Base-by-base conservation (phyloP, 2,329 filamentous ascomycete species). In the Sporothrix dimorphospora region DNA sequence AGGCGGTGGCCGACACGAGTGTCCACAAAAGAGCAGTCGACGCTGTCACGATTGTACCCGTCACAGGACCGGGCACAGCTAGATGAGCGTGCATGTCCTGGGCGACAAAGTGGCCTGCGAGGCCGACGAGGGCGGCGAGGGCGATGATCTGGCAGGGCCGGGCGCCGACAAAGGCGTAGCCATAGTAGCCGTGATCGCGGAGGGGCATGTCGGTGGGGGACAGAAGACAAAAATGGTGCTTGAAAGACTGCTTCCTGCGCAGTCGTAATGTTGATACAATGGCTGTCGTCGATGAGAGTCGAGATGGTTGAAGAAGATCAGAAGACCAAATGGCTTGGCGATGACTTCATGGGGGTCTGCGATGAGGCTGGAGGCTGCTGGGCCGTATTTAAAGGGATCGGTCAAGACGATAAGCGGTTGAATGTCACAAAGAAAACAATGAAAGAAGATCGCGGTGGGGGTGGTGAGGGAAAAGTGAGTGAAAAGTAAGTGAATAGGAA, bases 11-110 rank as follows among this genome's bases (percentile, higher is more conserved):
- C n/a, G 78, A 79, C 77, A 97, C 90, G 77, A 87, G 87, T 75
- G 91, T 88, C 85, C 97, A 97, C 73, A 97, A 87, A 5, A 90
- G 87, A 11, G 92, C 90, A 72, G 96, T 89, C 82, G 89, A 92
- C 87, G 97, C 94, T 76, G 97, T 89, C 73, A 89, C 89, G 74
- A 97, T 86, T 3, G 93, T 94, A 40, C 90, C 93, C 40, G 97
- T 88, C 27, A 98, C 85, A 63, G 94, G 89, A 69, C 88, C 84
- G 0, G 94, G 92, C 0, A 92, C 89, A 40, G 87, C 85, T 71
- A 90, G 87, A 74, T 90, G 86, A 27, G 85, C 87, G 57, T 85
- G 83, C 59, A 93, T 88, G 79, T 97, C 94, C 76, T 92, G 87
- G 30, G 90, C 86, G 77, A 97, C 90, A 81, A 97, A 97, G 81